Percentiles rank a stretch among this genome's conserved stretches.
phyloP scores from a whole-genome alignment of 225 moss, liverwort and hornwort genomes.

The Sphagnum contortum region DNA sequence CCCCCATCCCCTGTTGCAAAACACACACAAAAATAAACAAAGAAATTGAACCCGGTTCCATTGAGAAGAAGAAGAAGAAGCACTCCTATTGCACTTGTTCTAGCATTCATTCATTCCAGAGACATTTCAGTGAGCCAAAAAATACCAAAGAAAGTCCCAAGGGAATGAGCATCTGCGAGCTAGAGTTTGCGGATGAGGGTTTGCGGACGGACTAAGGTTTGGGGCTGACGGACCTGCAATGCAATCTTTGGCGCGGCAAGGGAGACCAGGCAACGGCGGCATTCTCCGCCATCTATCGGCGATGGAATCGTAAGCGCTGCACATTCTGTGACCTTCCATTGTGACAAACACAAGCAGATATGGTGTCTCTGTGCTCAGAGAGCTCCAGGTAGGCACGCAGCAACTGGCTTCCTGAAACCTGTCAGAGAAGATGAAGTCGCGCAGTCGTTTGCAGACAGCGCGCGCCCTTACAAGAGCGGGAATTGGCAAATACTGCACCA shows the following conservation, averaged over 20 bases:
- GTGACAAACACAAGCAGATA: slow-evolving; percentile 21
- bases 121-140: too few species aligned
- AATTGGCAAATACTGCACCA: slow-evolving; percentile 14
- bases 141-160: too few species aligned
- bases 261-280: slow-evolving; percentile 11
- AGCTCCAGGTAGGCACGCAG: slow-evolving; percentile 6
- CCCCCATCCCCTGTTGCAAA: slow-evolving; percentile 15
- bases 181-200: background rate
- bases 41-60: too few species aligned
- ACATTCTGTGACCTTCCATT: slow-evolving; percentile 8
- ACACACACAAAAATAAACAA: too few species aligned
- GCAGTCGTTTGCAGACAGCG: slow-evolving; percentile 15
- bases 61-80: too few species aligned
- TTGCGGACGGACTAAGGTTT: background rate
- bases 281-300: slow-evolving; percentile 11
- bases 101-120: too few species aligned
- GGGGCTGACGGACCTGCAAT: slow-evolving; percentile 14
- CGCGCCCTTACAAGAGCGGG: slow-evolving; percentile 9
- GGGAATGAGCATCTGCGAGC: too few species aligned
- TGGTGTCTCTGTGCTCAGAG: slow-evolving; percentile 5
- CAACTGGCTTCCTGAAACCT: slow-evolving; percentile 14
- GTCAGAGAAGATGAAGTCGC: slow-evolving; percentile 12
- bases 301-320: slow-evolving; percentile 12
- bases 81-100: too few species aligned
- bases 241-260: slow-evolving; percentile 12